These are phyloP conservation scores for Papiliotrema nemorosa DNA, from an alignment of 1,284 basidiomycete genomes.

Conservation along the genomic window DNA sequence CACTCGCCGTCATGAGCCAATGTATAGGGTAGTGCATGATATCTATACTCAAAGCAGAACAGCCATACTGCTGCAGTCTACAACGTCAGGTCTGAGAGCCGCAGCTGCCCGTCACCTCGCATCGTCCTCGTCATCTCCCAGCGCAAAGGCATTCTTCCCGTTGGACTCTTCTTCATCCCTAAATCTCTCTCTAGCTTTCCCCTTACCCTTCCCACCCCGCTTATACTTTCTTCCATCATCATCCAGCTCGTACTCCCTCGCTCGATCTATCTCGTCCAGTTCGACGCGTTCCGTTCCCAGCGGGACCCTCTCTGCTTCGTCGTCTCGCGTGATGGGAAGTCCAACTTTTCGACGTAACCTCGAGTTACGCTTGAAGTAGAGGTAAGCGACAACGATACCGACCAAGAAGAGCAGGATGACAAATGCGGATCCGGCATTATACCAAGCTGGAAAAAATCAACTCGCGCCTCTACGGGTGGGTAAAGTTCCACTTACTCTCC, in stretches of 20 bases:
- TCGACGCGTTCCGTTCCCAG: slow-evolving; percentile 51
- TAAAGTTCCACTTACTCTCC: slow-evolving; percentile 62
- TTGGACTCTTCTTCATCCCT: slow-evolving; percentile 29
- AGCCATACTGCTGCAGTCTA: no score
- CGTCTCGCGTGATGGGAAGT: slow-evolving; percentile 20
- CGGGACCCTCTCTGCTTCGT: slow-evolving; percentile 58
- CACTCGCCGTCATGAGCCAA: no score
- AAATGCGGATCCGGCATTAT: slow-evolving; percentile 84
- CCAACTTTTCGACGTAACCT: slow-evolving; percentile 33
- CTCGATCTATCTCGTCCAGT: slow-evolving; percentile 36
- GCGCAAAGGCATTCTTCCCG: slow-evolving; percentile 51
- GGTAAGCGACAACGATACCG: slow-evolving; percentile 21
- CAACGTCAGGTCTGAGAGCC: no score
- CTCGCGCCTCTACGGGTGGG: neutral
- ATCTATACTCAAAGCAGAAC: no score
- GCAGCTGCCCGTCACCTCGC: no score
- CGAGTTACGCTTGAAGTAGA: slow-evolving; percentile 25
- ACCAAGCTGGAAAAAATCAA: slow-evolving; percentile 61
- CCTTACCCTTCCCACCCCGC: slow-evolving; percentile 7
- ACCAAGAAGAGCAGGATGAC: slow-evolving; percentile 55
- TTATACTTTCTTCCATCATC: slow-evolving; percentile 24
- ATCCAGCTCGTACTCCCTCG: slow-evolving; percentile 46
- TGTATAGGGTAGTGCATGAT: no score
- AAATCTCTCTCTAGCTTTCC: slow-evolving; percentile 18
- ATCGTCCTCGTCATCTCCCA: slow-evolving; percentile 52